Evolutionary conservation across 2,329 filamentous ascomycete genomes (phyloP).

Genomic region (Cercospora zeina): DNA sequence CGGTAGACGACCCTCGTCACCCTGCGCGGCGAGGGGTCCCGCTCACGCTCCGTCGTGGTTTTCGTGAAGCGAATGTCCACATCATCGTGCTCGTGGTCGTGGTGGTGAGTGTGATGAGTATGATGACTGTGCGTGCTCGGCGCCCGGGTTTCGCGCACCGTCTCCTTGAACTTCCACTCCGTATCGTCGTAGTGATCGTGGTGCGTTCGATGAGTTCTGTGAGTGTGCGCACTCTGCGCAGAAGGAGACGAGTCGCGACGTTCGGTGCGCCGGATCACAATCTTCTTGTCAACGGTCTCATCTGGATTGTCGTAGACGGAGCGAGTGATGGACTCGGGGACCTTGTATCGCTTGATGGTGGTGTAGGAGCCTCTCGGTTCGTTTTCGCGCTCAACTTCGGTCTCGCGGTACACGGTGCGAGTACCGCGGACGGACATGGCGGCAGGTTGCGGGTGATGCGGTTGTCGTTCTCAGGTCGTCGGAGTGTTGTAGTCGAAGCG

Average conservation of each 20-base stretch:
- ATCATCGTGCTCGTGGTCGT: slow-evolving; percentile 25
- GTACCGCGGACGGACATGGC: slow-evolving; percentile 43
- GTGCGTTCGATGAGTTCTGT: slow-evolving; percentile 21
- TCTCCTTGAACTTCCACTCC: slow-evolving; percentile 34
- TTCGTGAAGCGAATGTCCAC: slow-evolving; percentile 44
- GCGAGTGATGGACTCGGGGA: slow-evolving; percentile 50
- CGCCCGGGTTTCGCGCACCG: slow-evolving; percentile 25
- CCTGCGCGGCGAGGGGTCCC: slow-evolving; percentile 33
- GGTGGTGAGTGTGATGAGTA: neutral
- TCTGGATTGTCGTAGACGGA: slow-evolving; percentile 38
- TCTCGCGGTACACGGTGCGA: slow-evolving; percentile 47
- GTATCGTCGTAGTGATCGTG: slow-evolving; percentile 29
- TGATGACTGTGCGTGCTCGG: slow-evolving; percentile 18
- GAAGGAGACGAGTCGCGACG: slow-evolving; percentile 27
- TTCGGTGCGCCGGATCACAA: slow-evolving; percentile 45
- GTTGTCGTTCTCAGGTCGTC: neutral
- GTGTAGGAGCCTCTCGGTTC: slow-evolving; percentile 51
- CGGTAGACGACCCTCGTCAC: slow-evolving; percentile 40
- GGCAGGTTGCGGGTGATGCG: neutral
- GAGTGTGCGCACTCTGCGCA: slow-evolving; percentile 16
- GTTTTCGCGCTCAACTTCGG: slow-evolving; percentile 50
- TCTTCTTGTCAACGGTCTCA: slow-evolving; percentile 49
- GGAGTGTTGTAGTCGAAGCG: neutral
- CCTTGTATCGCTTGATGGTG: slow-evolving; percentile 61
- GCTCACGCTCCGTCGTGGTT: slow-evolving; percentile 36